Conservation (phyloP, 2,329 filamentous ascomycete genomes). For the Ceratocystis diversiconidia region DNA sequence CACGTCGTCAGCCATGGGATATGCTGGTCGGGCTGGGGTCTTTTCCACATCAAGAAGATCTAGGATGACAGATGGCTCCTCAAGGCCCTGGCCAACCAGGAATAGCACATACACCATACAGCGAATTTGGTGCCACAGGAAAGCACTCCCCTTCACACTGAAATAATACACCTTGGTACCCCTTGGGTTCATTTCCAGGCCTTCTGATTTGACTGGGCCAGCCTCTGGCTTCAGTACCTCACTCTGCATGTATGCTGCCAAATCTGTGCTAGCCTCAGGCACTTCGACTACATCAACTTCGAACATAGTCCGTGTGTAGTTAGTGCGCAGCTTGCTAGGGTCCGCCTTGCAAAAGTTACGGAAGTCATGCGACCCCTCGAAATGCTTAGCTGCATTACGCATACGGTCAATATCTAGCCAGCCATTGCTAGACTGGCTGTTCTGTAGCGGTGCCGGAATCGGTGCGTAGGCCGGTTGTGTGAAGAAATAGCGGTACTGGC, state of each 20-base stretch:
- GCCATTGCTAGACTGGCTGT: slow-evolving; percentile 31
- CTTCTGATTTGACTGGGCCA: slow-evolving; percentile 11
- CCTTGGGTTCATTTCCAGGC: slow-evolving; percentile 13
- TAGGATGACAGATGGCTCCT: slow-evolving; percentile 57
- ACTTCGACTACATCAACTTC: slow-evolving; percentile 66
- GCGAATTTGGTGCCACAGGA: slow-evolving; percentile 95
- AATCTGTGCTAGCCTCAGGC: slow-evolving; percentile 35
- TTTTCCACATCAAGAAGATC: slow-evolving; percentile 58
- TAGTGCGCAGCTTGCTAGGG: slow-evolving; percentile 72
- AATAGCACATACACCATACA: slow-evolving; percentile 92
- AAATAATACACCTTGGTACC: slow-evolving; percentile 68
- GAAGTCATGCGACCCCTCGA: slow-evolving; percentile 81
- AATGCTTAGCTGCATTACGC: slow-evolving; percentile 64
- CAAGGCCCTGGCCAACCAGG: slow-evolving; percentile 75
- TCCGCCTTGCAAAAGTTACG: slow-evolving; percentile 96
- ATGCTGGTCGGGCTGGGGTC: slow-evolving; percentile 65
- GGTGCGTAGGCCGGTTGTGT: slow-evolving; percentile 80
- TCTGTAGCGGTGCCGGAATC: slow-evolving; percentile 21
- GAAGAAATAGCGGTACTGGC: slow-evolving; percentile 94
- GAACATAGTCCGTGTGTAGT: slow-evolving; percentile 67
- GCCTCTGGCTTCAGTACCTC: slow-evolving; percentile 26
- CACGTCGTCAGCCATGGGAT: slow-evolving; percentile 79
- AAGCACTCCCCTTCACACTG: slow-evolving; percentile 76
- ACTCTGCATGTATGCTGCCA: slow-evolving; percentile 39
- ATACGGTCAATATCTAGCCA: slow-evolving; percentile 83